A percentile compares a stretch with the other conserved stretches of the same genome.
Conservation (phyloP, 768 basidiomycete species). For the Rhodotorula diobovata region DNA sequence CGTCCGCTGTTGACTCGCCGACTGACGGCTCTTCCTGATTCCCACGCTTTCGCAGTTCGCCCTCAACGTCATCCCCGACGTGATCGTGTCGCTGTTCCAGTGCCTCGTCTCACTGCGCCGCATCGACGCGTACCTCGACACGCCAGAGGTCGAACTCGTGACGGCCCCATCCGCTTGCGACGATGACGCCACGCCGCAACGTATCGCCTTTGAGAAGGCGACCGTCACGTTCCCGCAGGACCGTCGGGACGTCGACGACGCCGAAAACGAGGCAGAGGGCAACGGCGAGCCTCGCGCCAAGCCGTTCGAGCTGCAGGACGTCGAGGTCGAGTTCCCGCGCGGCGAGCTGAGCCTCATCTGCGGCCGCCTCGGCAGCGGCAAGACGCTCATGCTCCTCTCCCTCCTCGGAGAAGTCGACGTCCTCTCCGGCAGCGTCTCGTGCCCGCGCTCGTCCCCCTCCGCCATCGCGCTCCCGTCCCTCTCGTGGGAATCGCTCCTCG, state of each 20-base stretch:
- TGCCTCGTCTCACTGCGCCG: constrained; percentile 45
- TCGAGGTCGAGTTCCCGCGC: constrained; percentile 62
- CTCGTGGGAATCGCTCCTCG: constrained; percentile 40
- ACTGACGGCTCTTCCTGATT: no score
- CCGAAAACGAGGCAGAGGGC: constrained; percentile 10
- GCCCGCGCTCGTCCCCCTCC: constrained; percentile 30
- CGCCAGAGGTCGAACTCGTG: constrained; percentile 48
- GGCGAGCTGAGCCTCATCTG: constrained; percentile 54
- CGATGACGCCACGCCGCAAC: constrained; percentile 2
- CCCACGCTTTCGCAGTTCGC: constrained; percentile 4
- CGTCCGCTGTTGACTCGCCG: no score
- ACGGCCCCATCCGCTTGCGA: not conserved
- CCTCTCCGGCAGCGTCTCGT: constrained; percentile 37
- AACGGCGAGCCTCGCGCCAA: constrained; percentile 9
- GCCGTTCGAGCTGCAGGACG: constrained; percentile 51
- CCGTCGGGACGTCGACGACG: not conserved
- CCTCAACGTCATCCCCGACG: constrained; percentile 39
- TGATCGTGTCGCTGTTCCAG: constrained; percentile 28
- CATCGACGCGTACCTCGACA: constrained; percentile 48
- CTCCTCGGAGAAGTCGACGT: constrained; percentile 44
- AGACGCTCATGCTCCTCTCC: constrained; percentile 37
- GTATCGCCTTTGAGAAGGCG: constrained; percentile 47
- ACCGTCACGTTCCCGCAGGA: constrained; percentile 44
- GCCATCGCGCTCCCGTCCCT: constrained; percentile 40
- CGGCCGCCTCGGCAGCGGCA: constrained; percentile 33